Percentiles rank a stretch among this genome's conserved stretches.
These are phyloP conservation scores for Truncatella angustata DNA, from an alignment of 2,329 filamentous ascomycete species.

Conservation along the genomic window DNA sequence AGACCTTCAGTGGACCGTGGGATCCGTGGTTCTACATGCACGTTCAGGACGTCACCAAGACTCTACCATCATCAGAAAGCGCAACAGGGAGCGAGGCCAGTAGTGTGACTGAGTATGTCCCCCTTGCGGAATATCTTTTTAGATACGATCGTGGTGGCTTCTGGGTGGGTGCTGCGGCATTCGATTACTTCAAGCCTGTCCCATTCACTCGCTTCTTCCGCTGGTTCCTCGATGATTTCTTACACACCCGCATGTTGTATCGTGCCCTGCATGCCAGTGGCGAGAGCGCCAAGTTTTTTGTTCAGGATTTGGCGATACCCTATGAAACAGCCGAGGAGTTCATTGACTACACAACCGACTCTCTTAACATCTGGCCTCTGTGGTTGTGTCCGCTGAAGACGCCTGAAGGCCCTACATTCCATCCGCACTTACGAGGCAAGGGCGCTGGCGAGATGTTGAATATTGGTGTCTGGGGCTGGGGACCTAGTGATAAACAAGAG, in stretches of 20 bases:
- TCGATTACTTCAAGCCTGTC: constrained; percentile 62
- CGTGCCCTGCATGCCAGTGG: constrained; percentile 67
- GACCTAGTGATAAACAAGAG: constrained; percentile 51
- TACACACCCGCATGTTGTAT: constrained; percentile 74
- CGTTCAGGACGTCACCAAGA: constrained; percentile 47
- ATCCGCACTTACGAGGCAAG: constrained; percentile 44
- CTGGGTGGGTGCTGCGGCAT: constrained; percentile 68
- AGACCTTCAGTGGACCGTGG: constrained; percentile 47
- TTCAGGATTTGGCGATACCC: constrained; percentile 65
- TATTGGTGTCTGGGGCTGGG: constrained; percentile 78
- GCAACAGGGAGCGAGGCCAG: constrained; percentile 18
- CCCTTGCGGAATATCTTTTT: constrained; percentile 72
- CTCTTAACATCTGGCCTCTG: constrained; percentile 57
- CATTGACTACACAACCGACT: constrained; percentile 50
- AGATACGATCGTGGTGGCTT: constrained; percentile 74
- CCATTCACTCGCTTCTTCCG: constrained; percentile 66
- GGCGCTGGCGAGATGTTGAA: constrained; percentile 49
- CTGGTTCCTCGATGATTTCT: constrained; percentile 69
- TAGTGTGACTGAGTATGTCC: constrained; percentile 54
- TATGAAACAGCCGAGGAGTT: constrained; percentile 52
- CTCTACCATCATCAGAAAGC: constrained; percentile 21
- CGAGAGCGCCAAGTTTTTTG: constrained; percentile 62
- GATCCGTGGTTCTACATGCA: constrained; percentile 81
- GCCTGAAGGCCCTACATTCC: constrained; percentile 50
- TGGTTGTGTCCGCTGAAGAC: constrained; percentile 58